A percentile compares a stretch with the other conserved stretches of the same genome.
Evolutionary conservation across 306 rosid species (phyloP).

Genomic region (Rosa persica): DNA sequence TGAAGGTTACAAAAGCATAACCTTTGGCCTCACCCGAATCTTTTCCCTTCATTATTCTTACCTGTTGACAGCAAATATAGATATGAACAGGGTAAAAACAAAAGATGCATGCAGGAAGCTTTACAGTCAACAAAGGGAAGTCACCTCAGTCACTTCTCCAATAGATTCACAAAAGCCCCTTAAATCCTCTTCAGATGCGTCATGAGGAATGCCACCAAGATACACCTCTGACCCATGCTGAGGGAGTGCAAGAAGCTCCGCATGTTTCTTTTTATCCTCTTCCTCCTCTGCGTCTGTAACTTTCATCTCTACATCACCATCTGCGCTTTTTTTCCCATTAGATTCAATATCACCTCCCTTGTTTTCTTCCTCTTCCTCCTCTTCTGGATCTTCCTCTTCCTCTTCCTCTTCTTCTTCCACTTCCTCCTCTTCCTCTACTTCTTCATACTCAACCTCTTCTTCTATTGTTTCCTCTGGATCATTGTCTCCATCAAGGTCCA

Average conservation of each 20-base stretch:
- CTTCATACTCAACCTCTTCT: conserved; percentile 74
- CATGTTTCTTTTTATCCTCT: conserved; percentile 49
- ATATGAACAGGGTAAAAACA: conserved; percentile 15
- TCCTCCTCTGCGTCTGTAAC: conserved; percentile 27
- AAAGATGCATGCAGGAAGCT: conserved; percentile 6
- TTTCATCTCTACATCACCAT: conserved; percentile 33
- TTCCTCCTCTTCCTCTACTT: conserved; percentile 64
- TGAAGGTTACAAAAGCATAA: conserved; percentile 73
- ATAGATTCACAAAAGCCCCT: conserved; percentile 57
- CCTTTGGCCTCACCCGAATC: conserved; percentile 52
- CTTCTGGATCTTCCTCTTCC: conserved; percentile 41
- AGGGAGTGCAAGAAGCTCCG: conserved; percentile 76
- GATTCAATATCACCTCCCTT: conserved; percentile 19
- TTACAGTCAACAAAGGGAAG: conserved; percentile 18
- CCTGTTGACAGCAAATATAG: conserved; percentile 36
- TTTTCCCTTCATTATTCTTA: conserved; percentile 67
- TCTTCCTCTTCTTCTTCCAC: conserved; percentile 41
- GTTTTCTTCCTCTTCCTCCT: conserved; percentile 29
- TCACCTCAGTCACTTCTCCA: conserved; percentile 70
- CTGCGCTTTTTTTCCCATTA: conserved; percentile 2
- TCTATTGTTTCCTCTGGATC: conserved; percentile 57
- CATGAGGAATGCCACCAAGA: conserved; percentile 65
- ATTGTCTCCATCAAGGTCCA: conserved; percentile 71
- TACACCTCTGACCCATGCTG: conserved; percentile 76
- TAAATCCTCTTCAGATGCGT: conserved; percentile 59